Evolutionary conservation across 768 basidiomycete species (phyloP), one percentile per base, ranked within the genome.

Genomic region (Agaricus subrufescens): DNA sequence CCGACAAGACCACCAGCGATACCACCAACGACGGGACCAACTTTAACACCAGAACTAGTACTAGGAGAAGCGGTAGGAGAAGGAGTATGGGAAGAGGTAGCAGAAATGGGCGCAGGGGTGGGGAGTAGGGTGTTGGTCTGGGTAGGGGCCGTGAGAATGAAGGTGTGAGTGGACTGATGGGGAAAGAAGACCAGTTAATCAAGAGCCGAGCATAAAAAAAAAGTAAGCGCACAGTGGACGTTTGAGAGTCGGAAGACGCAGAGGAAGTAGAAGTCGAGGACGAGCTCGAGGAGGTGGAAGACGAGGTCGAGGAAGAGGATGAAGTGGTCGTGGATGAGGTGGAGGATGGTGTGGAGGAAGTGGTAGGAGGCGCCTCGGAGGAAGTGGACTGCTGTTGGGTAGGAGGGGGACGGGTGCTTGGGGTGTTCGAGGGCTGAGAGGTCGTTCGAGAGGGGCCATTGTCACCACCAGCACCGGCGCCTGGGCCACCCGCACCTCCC

Each of bases 21-120:
- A 46, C 70, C 75, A 25, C 75, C 79, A 10, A 76, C 72, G 46
- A 81, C 66, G 26, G 75, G 63, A n/a, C 77, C 79, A 14, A 75
- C 70, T 46, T 69, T 69, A 46, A 75, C 44, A 8, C 64, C 67
- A 23, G 64, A 60, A 9, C 58, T 54, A 3, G 37, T 19, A 5
- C 52, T 49, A 10, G 58, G 14, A 29, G 40, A 31, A 43, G 47
- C 31, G 30, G 25, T 48, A 11, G 65, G 57, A 46, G 54, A 54
- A 15, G 60, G 47, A 23, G 57, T 46, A 40, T 37, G 52, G 43
- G 58, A 60, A 9, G 64, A 34, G 15, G 50, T 49, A 42, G 47
- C 57, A 25, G 57, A 39, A n/a, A 52, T 29, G 9, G 46, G 45
- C 11, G 42, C 40, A 43, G 52, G 58, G 46, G 56, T 47, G 15